Base-by-base conservation (phyloP, 768 basidiomycete genomes). In the Megacollybia marginata region DNA sequence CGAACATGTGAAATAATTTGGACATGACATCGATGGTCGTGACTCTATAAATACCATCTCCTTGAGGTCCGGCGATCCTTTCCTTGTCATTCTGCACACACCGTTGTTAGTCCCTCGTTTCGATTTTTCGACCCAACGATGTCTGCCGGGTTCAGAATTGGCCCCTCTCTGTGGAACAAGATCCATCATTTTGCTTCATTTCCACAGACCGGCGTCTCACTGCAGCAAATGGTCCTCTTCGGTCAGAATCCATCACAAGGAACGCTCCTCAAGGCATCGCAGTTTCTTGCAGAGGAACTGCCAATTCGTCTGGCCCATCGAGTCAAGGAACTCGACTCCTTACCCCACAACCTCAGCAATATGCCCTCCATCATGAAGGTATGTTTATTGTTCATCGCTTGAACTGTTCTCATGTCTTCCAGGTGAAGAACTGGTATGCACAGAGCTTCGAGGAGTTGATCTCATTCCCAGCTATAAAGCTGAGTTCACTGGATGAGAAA, bases 361-460 rank as follows among this genome's bases (percentile, higher is more conserved):
- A 96, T 96, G 95, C 82, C 86, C 0, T 88, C 87, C 35, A 97
- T 99, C 55, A 80, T 83, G 51, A 93, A 89, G 38, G 23, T 28
- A 28, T 28, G 23, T 6, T 28, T 6, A 3, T 6, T 3, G 23
- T 28, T 28, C 6, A 28, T 28, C 6, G 23, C 23, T 28, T 28
- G 6, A 28, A 28, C 23, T 28, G 23, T 6, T 28, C 23, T 28
- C 23, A 28, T 28, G 23, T 28, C 23, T 28, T 6, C 6, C 23
- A 40, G 62, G 90, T 99, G 52, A 94, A 93, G 71, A 86, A 95
- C 60, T 99, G 96, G 96, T 99, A 99, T 65, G 95, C 95, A 1
- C 92, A 98, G 71, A 92, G 89, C 13, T 98, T 99, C 65, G 90
- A 98, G 94, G 95, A 97, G 72, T 77, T 98, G 49, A 82, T 97